phyloP scores from a whole-genome alignment of 75 land plant genomes.

The Chamaecyparis obtusa region DNA sequence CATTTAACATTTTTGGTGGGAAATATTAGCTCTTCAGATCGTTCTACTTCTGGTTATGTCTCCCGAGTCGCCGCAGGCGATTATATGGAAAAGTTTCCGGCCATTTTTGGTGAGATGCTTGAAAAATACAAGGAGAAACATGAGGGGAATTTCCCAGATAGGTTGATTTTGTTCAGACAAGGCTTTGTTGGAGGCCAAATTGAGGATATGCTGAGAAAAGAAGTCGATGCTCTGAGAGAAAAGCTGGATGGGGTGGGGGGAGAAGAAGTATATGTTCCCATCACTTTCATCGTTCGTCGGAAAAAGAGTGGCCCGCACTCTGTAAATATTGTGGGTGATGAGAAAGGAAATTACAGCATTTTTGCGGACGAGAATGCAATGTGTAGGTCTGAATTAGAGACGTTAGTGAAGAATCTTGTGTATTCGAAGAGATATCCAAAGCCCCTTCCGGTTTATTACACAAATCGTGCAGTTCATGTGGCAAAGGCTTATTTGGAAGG shows the following conservation, averaged over 20 bases:
- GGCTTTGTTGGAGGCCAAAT: slow-evolving; percentile 44
- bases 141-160: slow-evolving; percentile 16
- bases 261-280: not conserved
- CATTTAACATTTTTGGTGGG: slow-evolving; percentile 57
- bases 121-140: slow-evolving; percentile 17
- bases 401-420: slow-evolving; percentile 39
- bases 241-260: not conserved
- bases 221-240: slow-evolving; percentile 27
- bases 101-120: slow-evolving; percentile 42
- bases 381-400: slow-evolving; percentile 37
- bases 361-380: slow-evolving; percentile 43
- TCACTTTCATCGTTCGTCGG: slow-evolving; percentile 43
- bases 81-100: slow-evolving; percentile 28
- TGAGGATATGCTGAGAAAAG: slow-evolving; percentile 40
- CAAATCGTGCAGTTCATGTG: slow-evolving; percentile 52
- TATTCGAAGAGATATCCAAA: slow-evolving; percentile 51
- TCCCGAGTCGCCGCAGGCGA: slow-evolving; percentile 32
- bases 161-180: slow-evolving; percentile 48
- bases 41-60: slow-evolving; percentile 32
- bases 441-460: slow-evolving; percentile 55
- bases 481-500: slow-evolving; percentile 37
- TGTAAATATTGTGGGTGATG: not conserved
- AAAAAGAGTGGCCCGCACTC: slow-evolving; percentile 41
- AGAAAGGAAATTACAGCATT: slow-evolving; percentile 35
- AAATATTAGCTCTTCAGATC: slow-evolving; percentile 30